Evolutionary conservation across 441 rosid genomes (phyloP).

Genomic region (Mallotus japonicus): DNA sequence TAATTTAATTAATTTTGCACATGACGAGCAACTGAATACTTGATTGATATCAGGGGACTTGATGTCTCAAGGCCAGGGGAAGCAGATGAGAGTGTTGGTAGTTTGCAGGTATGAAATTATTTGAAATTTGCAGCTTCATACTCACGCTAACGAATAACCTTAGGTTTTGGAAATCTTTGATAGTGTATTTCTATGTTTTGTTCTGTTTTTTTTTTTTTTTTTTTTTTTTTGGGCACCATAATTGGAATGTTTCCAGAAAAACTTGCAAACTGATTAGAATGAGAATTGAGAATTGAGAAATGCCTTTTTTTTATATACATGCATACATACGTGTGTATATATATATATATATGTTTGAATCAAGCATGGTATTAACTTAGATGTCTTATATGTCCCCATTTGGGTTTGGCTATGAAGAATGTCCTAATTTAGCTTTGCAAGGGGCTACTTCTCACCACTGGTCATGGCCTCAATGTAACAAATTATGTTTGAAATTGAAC

Average conservation of each 20-base stretch:
- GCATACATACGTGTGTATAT: no score
- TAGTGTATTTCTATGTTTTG: neutral
- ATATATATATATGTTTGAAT: neutral
- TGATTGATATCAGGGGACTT: constrained; percentile 59
- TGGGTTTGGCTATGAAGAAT: neutral
- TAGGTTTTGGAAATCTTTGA: constrained; percentile 9
- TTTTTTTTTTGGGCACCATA: neutral
- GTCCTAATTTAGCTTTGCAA: neutral
- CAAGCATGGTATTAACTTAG: neutral
- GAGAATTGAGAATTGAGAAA: neutral
- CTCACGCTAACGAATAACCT: neutral
- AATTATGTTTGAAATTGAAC: neutral
- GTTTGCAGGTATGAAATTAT: constrained; percentile 61
- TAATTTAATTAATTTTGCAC: neutral
- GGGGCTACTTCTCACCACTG: neutral
- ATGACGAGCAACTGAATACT: constrained; percentile 18
- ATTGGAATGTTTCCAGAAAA: neutral
- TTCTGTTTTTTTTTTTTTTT: neutral
- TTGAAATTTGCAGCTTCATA: neutral
- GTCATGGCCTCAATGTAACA: neutral
- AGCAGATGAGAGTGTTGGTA: constrained; percentile 56
- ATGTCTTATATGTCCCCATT: neutral
- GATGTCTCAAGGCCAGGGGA: constrained; percentile 88
- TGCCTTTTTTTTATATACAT: neutral
- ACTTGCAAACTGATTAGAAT: neutral